phyloP scores from a whole-genome alignment of 768 basidiomycete genomes.

The Leccinellum rugosiceps region DNA sequence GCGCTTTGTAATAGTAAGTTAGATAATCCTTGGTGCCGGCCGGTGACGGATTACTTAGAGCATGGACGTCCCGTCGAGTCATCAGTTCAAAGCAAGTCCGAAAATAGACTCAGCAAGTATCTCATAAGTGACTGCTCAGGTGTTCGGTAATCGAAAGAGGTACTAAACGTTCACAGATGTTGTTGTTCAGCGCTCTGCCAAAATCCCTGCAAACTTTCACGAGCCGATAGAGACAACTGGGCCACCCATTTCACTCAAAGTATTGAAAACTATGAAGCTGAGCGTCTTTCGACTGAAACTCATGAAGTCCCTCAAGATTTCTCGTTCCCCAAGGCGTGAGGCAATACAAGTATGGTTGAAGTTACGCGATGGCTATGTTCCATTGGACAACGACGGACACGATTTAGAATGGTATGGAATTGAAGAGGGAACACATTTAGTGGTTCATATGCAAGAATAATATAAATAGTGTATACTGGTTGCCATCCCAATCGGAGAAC shows the following conservation, averaged over 20 bases:
- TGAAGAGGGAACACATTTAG: constrained; percentile 47
- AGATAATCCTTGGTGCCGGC: background rate
- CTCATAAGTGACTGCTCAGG: constrained; percentile 50
- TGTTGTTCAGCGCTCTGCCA: constrained; percentile 25
- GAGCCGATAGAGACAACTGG: constrained; percentile 14
- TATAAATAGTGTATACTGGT: background rate
- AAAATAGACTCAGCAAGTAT: constrained; percentile 55
- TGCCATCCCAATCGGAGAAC: background rate
- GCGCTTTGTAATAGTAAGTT: constrained; percentile 57
- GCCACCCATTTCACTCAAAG: constrained; percentile 39
- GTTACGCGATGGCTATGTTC: constrained; percentile 48
- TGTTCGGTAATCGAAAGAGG: background rate
- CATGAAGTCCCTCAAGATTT: constrained; percentile 44
- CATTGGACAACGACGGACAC: constrained; percentile 49
- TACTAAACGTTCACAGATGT: constrained; percentile 25
- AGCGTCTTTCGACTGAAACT: constrained; percentile 62
- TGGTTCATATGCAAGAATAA: constrained; percentile 22
- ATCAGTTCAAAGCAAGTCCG: constrained; percentile 26
- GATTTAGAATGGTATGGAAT: constrained; percentile 72
- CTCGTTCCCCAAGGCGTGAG: constrained; percentile 23
- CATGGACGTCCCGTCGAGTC: constrained; percentile 51
- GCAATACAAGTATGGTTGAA: constrained; percentile 52
- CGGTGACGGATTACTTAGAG: constrained; percentile 36
- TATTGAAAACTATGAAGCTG: constrained; percentile 68
- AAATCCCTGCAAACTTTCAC: constrained; percentile 21